phyloP scores from a whole-genome alignment of 129 eudicot genomes.

The Sambucus nigra region DNA sequence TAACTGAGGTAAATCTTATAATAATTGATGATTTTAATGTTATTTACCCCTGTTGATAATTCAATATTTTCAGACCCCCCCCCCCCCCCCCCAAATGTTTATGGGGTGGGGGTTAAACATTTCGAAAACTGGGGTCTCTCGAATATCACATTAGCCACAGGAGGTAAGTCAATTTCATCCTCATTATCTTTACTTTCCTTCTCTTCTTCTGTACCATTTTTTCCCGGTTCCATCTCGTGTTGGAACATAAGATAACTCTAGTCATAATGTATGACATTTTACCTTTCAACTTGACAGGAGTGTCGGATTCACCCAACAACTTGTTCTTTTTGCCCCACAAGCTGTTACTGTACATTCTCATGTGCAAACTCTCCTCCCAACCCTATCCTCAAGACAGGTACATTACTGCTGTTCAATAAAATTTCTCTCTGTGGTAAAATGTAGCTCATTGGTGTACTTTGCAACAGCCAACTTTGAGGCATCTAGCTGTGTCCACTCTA shows the following conservation, averaged over 20 bases:
- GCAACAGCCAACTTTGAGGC: constrained; percentile 83
- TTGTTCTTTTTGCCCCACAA: constrained; percentile 96
- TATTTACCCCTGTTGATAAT: no score
- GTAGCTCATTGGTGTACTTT: constrained; percentile 18
- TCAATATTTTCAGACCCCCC: no score
- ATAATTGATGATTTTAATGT: no score
- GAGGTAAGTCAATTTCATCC: no score
- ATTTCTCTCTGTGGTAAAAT: constrained; percentile 13
- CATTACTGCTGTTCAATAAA: neutral
- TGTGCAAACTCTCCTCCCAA: constrained; percentile 76
- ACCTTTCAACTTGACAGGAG: constrained; percentile 43
- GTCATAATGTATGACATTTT: neutral
- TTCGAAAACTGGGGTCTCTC: no score
- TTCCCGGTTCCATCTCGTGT: neutral
- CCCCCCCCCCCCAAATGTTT: no score
- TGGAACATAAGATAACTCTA: neutral
- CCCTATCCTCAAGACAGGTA: constrained; percentile 98
- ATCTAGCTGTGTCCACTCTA: constrained; percentile 82
- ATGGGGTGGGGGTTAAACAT: no score
- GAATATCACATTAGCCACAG: no score
- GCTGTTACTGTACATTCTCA: constrained; percentile 92
- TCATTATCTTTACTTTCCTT: neutral
- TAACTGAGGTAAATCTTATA: no score
- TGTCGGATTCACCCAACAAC: constrained; percentile 93
- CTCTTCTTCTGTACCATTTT: constrained; percentile 1